Evolutionary conservation across 1,139 yeast genomes (phyloP).

Genomic region (Debaryomycetaceae sp.): DNA sequence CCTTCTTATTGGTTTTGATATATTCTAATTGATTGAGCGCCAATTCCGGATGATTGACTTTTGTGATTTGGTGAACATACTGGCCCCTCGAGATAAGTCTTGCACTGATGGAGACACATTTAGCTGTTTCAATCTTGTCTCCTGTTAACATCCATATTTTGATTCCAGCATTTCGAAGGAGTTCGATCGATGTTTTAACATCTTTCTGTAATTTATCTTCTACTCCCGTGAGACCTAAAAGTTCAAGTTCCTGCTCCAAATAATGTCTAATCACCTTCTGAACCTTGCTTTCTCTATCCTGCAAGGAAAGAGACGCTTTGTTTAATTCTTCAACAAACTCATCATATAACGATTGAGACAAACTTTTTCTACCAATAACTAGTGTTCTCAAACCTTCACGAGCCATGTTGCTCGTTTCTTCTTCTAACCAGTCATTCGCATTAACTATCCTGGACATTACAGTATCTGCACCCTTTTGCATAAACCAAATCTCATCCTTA

Average conservation of each 20-base stretch:
- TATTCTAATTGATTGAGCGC: constrained; percentile 77
- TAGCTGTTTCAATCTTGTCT: constrained; percentile 97
- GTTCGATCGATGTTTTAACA: constrained; percentile 88
- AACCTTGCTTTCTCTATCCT: constrained; percentile 72
- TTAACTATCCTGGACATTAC: constrained; percentile 88
- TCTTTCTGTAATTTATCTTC: constrained; percentile 92
- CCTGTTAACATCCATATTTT: constrained; percentile 99
- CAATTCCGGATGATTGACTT: constrained; percentile 51
- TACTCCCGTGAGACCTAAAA: constrained; percentile 93
- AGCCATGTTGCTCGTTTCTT: constrained; percentile 97
- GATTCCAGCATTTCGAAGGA: constrained; percentile 91
- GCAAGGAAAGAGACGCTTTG: constrained; percentile 76
- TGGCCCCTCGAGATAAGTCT: constrained; percentile 91
- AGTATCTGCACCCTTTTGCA: constrained; percentile 94
- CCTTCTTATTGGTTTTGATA: constrained; percentile 58
- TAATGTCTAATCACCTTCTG: constrained; percentile 62
- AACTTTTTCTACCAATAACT: constrained; percentile 80
- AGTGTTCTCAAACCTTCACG: constrained; percentile 95
- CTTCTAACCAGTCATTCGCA: constrained; percentile 93
- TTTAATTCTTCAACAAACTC: constrained; percentile 63
- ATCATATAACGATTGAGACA: constrained; percentile 52
- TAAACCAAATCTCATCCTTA: constrained; percentile 74
- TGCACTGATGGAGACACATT: constrained; percentile 94
- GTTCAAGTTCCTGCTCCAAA: constrained; percentile 80
- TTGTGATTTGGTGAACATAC: constrained; percentile 82